phyloP scores from a whole-genome alignment of 495 filamentous ascomycete species.

The Talaromyces wortmannii region DNA sequence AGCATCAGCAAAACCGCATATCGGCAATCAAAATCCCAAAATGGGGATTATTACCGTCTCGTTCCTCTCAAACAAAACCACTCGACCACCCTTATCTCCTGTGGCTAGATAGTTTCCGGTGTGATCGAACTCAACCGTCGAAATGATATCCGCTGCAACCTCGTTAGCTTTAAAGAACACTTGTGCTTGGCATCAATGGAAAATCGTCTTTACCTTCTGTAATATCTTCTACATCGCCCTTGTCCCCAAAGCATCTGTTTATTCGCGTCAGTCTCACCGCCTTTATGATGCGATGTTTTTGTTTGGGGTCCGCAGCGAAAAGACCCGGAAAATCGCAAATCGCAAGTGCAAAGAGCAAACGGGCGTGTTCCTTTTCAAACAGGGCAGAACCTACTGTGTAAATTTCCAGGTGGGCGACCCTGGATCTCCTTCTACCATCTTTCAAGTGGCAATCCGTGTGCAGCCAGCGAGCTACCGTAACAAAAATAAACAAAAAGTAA shows the following conservation, averaged over 20 bases:
- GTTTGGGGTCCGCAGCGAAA: no score
- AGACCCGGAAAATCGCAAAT: no score
- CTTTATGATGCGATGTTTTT: neutral
- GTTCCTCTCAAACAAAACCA: conserved; percentile 95
- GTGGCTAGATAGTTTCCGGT: conserved; percentile 98
- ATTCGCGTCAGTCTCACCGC: conserved; percentile 5
- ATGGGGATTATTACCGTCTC: conserved; percentile 62
- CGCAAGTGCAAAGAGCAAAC: no score
- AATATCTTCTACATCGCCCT: conserved; percentile 98
- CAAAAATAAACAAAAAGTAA: conserved; percentile 4
- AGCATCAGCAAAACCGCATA: conserved; percentile 3
- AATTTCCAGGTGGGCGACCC: conserved; percentile 98
- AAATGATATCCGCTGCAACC: conserved; percentile 89
- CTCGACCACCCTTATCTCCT: conserved; percentile 93
- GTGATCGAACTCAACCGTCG: conserved; percentile 97
- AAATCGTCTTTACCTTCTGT: conserved; percentile 71
- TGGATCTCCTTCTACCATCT: conserved; percentile 96
- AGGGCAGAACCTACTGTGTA: conserved; percentile 80
- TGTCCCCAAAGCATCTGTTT: conserved; percentile 94
- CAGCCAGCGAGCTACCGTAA: conserved; percentile 6
- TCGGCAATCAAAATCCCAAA: neutral
- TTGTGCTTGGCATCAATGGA: neutral
- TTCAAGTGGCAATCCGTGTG: conserved; percentile 36
- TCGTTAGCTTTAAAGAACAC: conserved; percentile 3
- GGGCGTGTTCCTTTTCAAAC: neutral